phyloP scores from a whole-genome alignment of 257 asterid species.

The Solanum rostratum region DNA sequence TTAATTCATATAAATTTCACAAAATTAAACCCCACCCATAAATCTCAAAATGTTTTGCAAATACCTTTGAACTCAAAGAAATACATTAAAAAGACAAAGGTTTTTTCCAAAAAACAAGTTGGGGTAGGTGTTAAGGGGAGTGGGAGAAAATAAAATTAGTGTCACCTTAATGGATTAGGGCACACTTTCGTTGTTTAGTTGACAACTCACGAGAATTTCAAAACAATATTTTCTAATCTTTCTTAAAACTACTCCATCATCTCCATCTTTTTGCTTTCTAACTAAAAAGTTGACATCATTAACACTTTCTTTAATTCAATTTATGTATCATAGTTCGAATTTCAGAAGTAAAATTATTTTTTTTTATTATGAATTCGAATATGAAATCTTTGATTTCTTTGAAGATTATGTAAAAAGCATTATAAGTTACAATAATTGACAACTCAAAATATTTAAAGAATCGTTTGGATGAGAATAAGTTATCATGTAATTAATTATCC shows the following conservation, averaged over 20 bases:
- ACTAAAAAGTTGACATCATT: slow-evolving; percentile 11
- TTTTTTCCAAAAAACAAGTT: neutral
- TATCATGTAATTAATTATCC: too few species aligned
- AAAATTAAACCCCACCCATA: neutral
- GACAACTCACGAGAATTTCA: slow-evolving; percentile 5
- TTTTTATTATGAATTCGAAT: too few species aligned
- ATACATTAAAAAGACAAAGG: neutral
- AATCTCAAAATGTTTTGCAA: too few species aligned
- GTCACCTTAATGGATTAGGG: slow-evolving; percentile 44
- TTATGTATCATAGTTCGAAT: neutral
- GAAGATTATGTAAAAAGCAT: too few species aligned
- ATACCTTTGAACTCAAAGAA: rapidly evolving
- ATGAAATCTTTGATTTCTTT: neutral
- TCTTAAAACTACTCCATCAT: slow-evolving; percentile 32
- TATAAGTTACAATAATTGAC: too few species aligned
- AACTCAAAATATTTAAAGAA: too few species aligned
- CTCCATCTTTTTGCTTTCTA: neutral
- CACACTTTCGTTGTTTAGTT: slow-evolving; percentile 24
- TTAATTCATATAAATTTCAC: neutral
- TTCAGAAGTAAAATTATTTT: too few species aligned
- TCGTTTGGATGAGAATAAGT: too few species aligned
- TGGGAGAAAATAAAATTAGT: neutral
- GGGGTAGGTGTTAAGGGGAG: neutral
- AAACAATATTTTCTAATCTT: neutral
- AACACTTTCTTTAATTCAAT: neutral